Base-by-base conservation (phyloP, 2,329 filamentous ascomycete genomes). In the Aspergillus amoenus region DNA sequence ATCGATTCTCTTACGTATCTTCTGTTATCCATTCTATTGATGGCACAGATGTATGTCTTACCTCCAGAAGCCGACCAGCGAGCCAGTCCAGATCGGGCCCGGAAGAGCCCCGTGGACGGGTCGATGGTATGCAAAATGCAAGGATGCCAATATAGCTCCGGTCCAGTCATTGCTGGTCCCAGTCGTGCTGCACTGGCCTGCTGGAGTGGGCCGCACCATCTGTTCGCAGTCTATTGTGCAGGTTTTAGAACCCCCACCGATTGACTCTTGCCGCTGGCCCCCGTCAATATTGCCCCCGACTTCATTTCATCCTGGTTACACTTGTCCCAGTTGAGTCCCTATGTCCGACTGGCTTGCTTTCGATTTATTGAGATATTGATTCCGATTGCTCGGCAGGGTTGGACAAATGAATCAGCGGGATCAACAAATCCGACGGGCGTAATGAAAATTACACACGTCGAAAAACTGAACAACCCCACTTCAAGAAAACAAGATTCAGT, bases 181-280 rank as follows among this genome's bases (percentile, higher is more conserved):
- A 37, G 34, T 15, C 7, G 34, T 15, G 34, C 34, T 37, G 34
- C 40, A 42, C 40, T 42, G 15, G 21, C 18, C 42, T 12, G 22
- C 43, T n/a, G 6, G 24, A 24, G 21, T n/a, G 24, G 43, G 22
- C 27, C 43, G 22, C 43, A 24, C 12, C 42, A 45, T 45, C 22
- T 56, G 56, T 50, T 48, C 56, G 42, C 44, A 41, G 48, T 51
- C 32, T 32, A 58, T 61, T 61, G 59, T 61, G 54, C 43, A 58
- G 51, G 56, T 59, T 58, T 61, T 56, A 52, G 46, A 39, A 27
- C 15, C 30, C 39, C 48, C 27, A 21, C 41, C 11, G 21, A 13
- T 27, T 32, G n/a, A 11, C 6, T 47, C 17, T 17, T 30, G 43
- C 17, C 17, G 13, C 13, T 12, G 12, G 13, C 24, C 13, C 27